Evolutionary conservation across 176 grass and related monocot genomes (phyloP), one percentile per base, ranked within the genome.

Genomic region (Hyparrhenia diplandra): DNA sequence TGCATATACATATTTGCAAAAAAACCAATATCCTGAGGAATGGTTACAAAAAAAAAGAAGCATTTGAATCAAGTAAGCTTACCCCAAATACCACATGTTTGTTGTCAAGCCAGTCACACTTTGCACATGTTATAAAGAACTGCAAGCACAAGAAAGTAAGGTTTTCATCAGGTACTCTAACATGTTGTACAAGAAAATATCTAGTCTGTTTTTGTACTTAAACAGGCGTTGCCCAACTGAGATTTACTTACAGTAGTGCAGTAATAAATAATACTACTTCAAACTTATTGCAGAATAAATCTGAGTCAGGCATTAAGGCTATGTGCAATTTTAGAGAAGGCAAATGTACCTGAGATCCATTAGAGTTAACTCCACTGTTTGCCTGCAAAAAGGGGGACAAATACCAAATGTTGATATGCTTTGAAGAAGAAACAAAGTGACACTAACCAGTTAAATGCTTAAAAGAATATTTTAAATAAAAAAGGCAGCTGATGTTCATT

Each of bases 41-140:
- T 29, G 25, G 21, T 35, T 12, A 21, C 18, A 86, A 55, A 66
- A 43, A n/a, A n/a, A 11, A 63, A 60, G 20, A 41, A 35, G 7
- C 28, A 21, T 76, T 76, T 31, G 14, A 80, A 76, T 54, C 16
- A 37, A 85, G 42, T 6, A 62, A 71, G 77, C 92, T 88, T 85
- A 99, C 92, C 90, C 96, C 96, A 75, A 99, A 95, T 55, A 99
- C 90, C 43, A 99, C 86, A 77, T 99, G 96, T 77, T 99, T 99
- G 82, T 93, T 99, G 81, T 99, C 92, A 77, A 99, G 89, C 96
- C 96, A 99, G 61, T 95, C 96, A 73, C 96, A 99, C 83, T 99
- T 99, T 62, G 90, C 96, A 85, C 96, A 99, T 73, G 92, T 95
- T 80, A 93, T 59, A 86, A 97, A 97, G 84, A 97, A 97, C 94